Conservation (phyloP, 345 rosid species). For the Populus simonii region DNA sequence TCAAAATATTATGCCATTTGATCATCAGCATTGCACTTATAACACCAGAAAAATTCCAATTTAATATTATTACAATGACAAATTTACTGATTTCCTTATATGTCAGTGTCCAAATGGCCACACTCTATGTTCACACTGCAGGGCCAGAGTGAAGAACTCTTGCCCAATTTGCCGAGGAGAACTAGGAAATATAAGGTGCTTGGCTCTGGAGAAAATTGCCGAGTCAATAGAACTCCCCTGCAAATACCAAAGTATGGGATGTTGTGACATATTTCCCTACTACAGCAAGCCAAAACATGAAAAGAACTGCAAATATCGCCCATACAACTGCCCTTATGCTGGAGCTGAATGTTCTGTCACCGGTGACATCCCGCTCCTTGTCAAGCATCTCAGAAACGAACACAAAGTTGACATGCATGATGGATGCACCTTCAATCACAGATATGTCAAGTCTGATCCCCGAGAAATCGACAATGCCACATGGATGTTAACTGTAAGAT, state of each 20-base stretch:
- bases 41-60: neutral
- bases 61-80: neutral
- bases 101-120: conserved; percentile 87
- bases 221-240: conserved; percentile 81
- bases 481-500: conserved; percentile 90
- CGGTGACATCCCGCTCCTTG: conserved; percentile 71
- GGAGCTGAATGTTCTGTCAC: conserved; percentile 79
- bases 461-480: conserved; percentile 92
- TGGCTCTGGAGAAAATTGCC: conserved; percentile 84
- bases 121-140: conserved; percentile 75
- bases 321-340: conserved; percentile 81
- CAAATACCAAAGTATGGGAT: conserved; percentile 64
- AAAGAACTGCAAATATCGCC: conserved; percentile 63
- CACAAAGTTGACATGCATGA: conserved; percentile 95
- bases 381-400: conserved; percentile 70
- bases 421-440: conserved; percentile 79
- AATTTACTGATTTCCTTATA: neutral
- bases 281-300: conserved; percentile 84
- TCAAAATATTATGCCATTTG: neutral
- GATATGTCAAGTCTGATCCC: conserved; percentile 83
- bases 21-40: neutral
- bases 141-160: conserved; percentile 59
- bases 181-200: conserved; percentile 87
- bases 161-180: conserved; percentile 87
- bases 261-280: conserved; percentile 74